These are phyloP conservation scores for Mycena belliarum DNA, from an alignment of 768 basidiomycete species.

Conservation along the genomic window DNA sequence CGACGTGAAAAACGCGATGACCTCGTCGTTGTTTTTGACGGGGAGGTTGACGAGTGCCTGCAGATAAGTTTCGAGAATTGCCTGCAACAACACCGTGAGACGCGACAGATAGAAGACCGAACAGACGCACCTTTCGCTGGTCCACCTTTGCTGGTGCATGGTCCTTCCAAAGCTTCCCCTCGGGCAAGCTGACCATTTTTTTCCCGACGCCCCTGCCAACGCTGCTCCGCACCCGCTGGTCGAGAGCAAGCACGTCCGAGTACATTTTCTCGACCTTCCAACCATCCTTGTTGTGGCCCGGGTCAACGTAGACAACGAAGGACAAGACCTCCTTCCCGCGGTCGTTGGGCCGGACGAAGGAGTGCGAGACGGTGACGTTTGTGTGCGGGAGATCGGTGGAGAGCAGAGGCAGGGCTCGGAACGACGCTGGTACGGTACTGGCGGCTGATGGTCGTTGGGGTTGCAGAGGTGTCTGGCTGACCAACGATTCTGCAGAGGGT, in stretches of 20 bases:
- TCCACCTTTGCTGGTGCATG: conserved; percentile 96
- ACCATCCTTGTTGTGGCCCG: conserved; percentile 66
- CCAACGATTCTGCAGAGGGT: conserved; percentile 6
- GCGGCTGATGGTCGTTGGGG: conserved; percentile 27
- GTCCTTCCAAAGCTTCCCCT: conserved; percentile 94
- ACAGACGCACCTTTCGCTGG: conserved; percentile 78
- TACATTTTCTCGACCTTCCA: conserved; percentile 94
- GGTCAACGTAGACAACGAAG: conserved; percentile 78
- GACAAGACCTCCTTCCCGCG: conserved; percentile 90
- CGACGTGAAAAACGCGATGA: conserved; percentile 90
- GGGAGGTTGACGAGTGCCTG: conserved; percentile 81
- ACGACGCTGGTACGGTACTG: conserved; percentile 43
- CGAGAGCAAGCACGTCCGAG: conserved; percentile 87
- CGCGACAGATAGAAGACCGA: conserved; percentile 1
- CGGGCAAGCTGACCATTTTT: conserved; percentile 80
- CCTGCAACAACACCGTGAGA: conserved; percentile 37
- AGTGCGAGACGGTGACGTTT: conserved; percentile 69
- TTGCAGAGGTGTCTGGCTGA: conserved; percentile 19
- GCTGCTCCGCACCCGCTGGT: conserved; percentile 70
- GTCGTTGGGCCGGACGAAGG: conserved; percentile 86
- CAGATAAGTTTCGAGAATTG: conserved; percentile 81
- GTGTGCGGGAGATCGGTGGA: conserved; percentile 74
- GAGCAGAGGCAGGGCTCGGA: conserved; percentile 74
- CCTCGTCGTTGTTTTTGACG: conserved; percentile 83
- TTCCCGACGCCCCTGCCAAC: conserved; percentile 72